Conservation (phyloP, 495 filamentous ascomycete species). For the Penicillium simplicissimum region DNA sequence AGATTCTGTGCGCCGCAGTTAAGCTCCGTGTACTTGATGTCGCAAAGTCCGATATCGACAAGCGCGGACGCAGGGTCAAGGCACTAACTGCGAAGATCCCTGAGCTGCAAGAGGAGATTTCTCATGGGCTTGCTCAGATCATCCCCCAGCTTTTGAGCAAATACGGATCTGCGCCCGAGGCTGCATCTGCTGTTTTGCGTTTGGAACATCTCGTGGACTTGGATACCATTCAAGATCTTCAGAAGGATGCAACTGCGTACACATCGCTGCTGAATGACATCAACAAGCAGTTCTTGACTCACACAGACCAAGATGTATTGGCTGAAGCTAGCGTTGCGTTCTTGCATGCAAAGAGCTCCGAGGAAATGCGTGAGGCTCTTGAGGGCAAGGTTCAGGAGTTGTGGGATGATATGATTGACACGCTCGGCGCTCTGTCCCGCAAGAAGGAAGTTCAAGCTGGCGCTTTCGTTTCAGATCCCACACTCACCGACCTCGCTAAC, state of each 20-base stretch:
- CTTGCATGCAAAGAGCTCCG: slow-evolving; percentile 79
- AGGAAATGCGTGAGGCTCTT: slow-evolving; percentile 81
- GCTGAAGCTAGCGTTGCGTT: slow-evolving; percentile 79
- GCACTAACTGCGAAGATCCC: slow-evolving; percentile 58
- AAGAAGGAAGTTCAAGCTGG: slow-evolving; percentile 64
- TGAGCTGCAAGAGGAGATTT: slow-evolving; percentile 71
- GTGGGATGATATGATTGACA: slow-evolving; percentile 80
- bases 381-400: slow-evolving; percentile 75
- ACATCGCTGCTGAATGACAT: slow-evolving; percentile 86
- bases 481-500: slow-evolving; percentile 71
- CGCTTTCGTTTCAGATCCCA: slow-evolving; percentile 58
- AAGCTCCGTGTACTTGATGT: slow-evolving; percentile 62
- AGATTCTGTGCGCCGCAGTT: slow-evolving; percentile 79
- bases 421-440: slow-evolving; percentile 65
- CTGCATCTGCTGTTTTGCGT: slow-evolving; percentile 79
- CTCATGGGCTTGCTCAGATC: slow-evolving; percentile 68
- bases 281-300: slow-evolving; percentile 87
- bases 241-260: slow-evolving; percentile 81
- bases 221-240: slow-evolving; percentile 83
- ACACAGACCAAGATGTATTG: slow-evolving; percentile 83
- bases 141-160: slow-evolving; percentile 89
- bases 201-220: slow-evolving; percentile 87
- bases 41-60: slow-evolving; percentile 56
- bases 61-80: slow-evolving; percentile 63
- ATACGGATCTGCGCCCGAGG: slow-evolving; percentile 83